Conservation (phyloP, 371 early-diverging fungal genomes). For the Lichtheimia hyalospora region DNA sequence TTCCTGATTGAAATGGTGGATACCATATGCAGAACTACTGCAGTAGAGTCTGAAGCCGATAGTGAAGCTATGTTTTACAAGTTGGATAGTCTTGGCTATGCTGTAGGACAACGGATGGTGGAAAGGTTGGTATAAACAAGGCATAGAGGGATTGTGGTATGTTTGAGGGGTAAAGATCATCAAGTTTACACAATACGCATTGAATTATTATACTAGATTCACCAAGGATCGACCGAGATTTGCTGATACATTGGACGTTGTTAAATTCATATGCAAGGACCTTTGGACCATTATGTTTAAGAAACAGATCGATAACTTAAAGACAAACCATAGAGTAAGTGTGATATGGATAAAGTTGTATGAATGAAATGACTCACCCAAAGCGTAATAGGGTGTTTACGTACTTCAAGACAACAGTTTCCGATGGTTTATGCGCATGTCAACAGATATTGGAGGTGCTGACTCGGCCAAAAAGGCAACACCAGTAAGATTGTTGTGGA, state of each 20-base stretch:
- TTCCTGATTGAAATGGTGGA: slow-evolving; percentile 82
- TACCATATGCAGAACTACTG: slow-evolving; percentile 59
- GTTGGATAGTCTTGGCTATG: slow-evolving; percentile 86
- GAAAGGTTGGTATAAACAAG: slow-evolving; percentile 61
- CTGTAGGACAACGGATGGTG: slow-evolving; percentile 84
- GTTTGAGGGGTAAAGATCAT: no score
- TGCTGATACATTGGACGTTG: slow-evolving; percentile 88
- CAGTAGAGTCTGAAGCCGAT: slow-evolving; percentile 66
- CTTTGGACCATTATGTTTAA: slow-evolving; percentile 92
- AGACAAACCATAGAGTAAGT: slow-evolving; percentile 93
- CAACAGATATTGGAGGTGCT: slow-evolving; percentile 70
- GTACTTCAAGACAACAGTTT: slow-evolving; percentile 97
- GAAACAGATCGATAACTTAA: slow-evolving; percentile 96
- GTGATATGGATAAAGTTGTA: neutral
- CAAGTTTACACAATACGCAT: neutral
- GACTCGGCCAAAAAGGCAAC: slow-evolving; percentile 81
- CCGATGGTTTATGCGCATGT: slow-evolving; percentile 90
- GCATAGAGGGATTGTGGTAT: no score
- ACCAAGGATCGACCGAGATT: slow-evolving; percentile 84
- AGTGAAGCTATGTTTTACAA: slow-evolving; percentile 83
- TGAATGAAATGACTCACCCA: neutral
- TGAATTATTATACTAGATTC: slow-evolving; percentile 43
- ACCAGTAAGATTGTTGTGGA: slow-evolving; percentile 53
- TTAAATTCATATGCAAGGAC: slow-evolving; percentile 98
- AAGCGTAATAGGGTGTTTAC: slow-evolving; percentile 82